phyloP scores from a whole-genome alignment of 2,329 filamentous ascomycete genomes.

The Akanthomyces uredinophilus region DNA sequence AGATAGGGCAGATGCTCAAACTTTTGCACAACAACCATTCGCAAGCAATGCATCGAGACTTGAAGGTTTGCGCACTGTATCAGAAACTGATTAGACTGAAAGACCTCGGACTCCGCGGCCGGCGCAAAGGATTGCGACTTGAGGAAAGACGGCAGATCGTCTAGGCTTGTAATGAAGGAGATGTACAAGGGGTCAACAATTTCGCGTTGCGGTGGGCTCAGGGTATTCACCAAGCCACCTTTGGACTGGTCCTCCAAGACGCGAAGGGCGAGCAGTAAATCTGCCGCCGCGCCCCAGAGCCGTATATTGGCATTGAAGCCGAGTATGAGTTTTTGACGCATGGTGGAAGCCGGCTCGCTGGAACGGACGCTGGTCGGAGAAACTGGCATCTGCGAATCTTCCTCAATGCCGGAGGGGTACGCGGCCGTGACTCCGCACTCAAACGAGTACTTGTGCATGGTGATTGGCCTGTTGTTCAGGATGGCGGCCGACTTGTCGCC shows the following conservation, averaged over 20 bases:
- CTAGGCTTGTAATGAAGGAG: slow-evolving; percentile 36
- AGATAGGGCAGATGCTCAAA: slow-evolving; percentile 30
- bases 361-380: slow-evolving; percentile 14
- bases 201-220: slow-evolving; percentile 25
- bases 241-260: slow-evolving; percentile 24
- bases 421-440: slow-evolving; percentile 34
- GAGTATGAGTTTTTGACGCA: slow-evolving; percentile 23
- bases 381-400: slow-evolving; percentile 19
- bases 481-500: slow-evolving; percentile 36
- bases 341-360: slow-evolving; percentile 12
- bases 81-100: slow-evolving; percentile 27
- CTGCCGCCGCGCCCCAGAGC: slow-evolving; percentile 36
- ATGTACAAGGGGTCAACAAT: slow-evolving; percentile 33
- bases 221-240: not conserved
- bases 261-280: slow-evolving; percentile 33
- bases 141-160: slow-evolving; percentile 33
- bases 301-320: slow-evolving; percentile 39
- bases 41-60: slow-evolving; percentile 35
- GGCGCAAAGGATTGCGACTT: slow-evolving; percentile 25
- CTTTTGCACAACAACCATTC: slow-evolving; percentile 36
- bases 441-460: slow-evolving; percentile 39
- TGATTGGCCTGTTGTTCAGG: slow-evolving; percentile 37
- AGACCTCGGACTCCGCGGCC: slow-evolving; percentile 15
- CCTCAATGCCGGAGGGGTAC: slow-evolving; percentile 29
- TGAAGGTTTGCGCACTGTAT: slow-evolving; percentile 39